Percentiles rank a stretch among this genome's conserved stretches.
These are phyloP conservation scores for Apiotrichum mycotoxinovorans DNA, from an alignment of 1,284 basidiomycete species.

Conservation along the genomic window DNA sequence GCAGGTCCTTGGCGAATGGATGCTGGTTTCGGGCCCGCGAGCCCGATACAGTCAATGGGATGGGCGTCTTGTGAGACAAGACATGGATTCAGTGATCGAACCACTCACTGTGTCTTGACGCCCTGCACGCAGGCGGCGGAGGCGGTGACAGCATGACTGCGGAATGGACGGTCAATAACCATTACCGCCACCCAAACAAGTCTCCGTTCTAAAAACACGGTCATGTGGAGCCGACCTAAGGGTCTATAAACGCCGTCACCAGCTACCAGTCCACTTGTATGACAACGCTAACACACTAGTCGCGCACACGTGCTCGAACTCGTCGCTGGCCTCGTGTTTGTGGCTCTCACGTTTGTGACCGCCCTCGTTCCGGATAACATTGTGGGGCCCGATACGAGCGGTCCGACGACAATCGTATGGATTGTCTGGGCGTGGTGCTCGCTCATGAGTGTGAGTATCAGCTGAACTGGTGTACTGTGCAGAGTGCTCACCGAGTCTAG, in stretches of 20 bases:
- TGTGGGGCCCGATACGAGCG: constrained; percentile 11
- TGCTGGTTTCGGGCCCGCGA: background rate
- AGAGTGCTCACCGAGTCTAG: constrained; percentile 6
- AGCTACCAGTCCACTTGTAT: too few relatives aligned
- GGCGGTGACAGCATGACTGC: too few relatives aligned
- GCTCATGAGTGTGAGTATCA: constrained; percentile 12
- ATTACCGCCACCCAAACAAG: too few relatives aligned
- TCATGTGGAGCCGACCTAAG: too few relatives aligned
- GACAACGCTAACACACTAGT: background rate
- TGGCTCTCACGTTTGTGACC: constrained; percentile 20
- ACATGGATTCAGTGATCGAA: too few relatives aligned
- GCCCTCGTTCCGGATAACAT: constrained; percentile 19
- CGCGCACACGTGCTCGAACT: constrained; percentile 21
- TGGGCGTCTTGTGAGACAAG: too few relatives aligned
- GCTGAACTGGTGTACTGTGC: background rate
- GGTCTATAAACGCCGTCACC: too few relatives aligned
- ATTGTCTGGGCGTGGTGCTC: constrained; percentile 18
- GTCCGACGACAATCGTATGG: constrained; percentile 16
- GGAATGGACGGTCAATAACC: too few relatives aligned
- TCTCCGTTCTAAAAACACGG: too few relatives aligned
- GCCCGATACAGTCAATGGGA: background rate
- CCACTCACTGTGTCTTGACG: too few relatives aligned
- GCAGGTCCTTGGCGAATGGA: too few relatives aligned
- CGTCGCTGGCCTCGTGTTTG: constrained; percentile 12
- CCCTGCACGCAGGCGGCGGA: too few relatives aligned